Conservation (phyloP, 1,284 basidiomycete species). For the Amylostereum areolatum region DNA sequence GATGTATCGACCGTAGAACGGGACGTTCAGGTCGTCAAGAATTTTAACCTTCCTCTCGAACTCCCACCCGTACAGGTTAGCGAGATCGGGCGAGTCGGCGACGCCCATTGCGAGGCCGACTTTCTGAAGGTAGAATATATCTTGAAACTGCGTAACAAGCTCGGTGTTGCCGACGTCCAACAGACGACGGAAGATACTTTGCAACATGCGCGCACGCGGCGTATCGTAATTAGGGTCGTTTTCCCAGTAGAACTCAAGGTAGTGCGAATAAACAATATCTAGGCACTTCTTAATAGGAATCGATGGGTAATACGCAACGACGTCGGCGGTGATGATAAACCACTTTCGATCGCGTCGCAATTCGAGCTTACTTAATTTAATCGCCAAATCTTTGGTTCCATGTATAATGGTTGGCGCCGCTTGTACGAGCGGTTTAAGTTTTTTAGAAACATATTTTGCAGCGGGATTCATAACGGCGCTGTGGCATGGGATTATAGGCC, state of each 20-base stretch:
- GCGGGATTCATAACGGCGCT: constrained; percentile 21
- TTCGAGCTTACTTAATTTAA: constrained; percentile 18
- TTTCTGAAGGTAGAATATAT: neutral
- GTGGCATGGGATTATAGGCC: constrained; percentile 30
- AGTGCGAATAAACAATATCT: neutral
- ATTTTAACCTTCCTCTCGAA: constrained; percentile 18
- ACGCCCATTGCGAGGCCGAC: constrained; percentile 32
- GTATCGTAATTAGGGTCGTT: neutral
- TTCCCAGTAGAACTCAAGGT: neutral
- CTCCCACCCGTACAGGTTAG: constrained; percentile 24
- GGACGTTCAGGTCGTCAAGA: constrained; percentile 14
- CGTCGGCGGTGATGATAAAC: constrained; percentile 23
- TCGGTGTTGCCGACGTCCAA: neutral
- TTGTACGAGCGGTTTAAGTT: constrained; percentile 26
- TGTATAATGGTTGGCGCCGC: constrained; percentile 20
- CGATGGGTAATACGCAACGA: constrained; percentile 27
- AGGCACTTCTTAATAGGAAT: constrained; percentile 14
- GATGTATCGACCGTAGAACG: constrained; percentile 32
- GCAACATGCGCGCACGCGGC: neutral
- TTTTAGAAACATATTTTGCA: constrained; percentile 24
- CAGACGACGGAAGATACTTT: neutral
- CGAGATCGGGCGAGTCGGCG: constrained; percentile 24
- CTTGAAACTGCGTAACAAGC: neutral
- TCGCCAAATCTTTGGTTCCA: constrained; percentile 25
- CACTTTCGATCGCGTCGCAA: constrained; percentile 5